Conservation (phyloP, 169 alveolate species). For the Babesia ovis region DNA sequence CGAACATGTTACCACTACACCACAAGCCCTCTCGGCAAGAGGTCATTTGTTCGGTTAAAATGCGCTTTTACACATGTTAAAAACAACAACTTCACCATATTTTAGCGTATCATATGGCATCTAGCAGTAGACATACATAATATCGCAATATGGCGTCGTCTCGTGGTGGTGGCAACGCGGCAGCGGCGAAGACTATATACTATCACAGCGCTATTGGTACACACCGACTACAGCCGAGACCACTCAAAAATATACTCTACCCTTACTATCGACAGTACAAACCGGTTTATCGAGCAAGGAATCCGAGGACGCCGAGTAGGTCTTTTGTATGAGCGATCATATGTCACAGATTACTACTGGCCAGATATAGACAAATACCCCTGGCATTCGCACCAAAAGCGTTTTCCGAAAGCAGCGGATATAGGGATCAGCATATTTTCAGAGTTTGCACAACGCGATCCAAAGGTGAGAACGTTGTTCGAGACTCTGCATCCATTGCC, state of each 20-base stretch:
- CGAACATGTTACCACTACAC: slow-evolving; percentile 97
- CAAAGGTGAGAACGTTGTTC: slow-evolving; percentile 57
- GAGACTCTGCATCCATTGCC: slow-evolving; percentile 78
- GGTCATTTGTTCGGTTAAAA: not conserved
- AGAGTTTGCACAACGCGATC: slow-evolving; percentile 63
- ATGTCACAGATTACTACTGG: slow-evolving; percentile 65
- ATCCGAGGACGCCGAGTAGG: slow-evolving; percentile 74
- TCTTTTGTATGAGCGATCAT: not conserved
- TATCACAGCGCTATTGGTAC: slow-evolving; percentile 70
- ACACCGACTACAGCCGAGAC: slow-evolving; percentile 59
- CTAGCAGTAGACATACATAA: too few species aligned
- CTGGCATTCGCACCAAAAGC: slow-evolving; percentile 80
- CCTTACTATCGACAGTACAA: slow-evolving; percentile 77
- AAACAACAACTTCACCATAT: not conserved
- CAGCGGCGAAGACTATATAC: slow-evolving; percentile 20
- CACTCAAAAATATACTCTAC: slow-evolving; percentile 70
- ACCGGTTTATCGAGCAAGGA: slow-evolving; percentile 77
- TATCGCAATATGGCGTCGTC: slow-evolving; percentile 1
- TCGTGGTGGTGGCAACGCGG: slow-evolving; percentile 14
- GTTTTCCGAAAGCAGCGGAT: slow-evolving; percentile 64
- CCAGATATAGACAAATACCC: slow-evolving; percentile 79
- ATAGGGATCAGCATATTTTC: slow-evolving; percentile 68
- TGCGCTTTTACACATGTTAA: not conserved
- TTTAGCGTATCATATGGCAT: too few species aligned
- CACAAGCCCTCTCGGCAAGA: slow-evolving; percentile 83